Percentiles rank a stretch among this genome's conserved stretches.
Evolutionary conservation across 495 filamentous ascomycete species (phyloP).

Genomic region (Penicillium pancosmium): DNA sequence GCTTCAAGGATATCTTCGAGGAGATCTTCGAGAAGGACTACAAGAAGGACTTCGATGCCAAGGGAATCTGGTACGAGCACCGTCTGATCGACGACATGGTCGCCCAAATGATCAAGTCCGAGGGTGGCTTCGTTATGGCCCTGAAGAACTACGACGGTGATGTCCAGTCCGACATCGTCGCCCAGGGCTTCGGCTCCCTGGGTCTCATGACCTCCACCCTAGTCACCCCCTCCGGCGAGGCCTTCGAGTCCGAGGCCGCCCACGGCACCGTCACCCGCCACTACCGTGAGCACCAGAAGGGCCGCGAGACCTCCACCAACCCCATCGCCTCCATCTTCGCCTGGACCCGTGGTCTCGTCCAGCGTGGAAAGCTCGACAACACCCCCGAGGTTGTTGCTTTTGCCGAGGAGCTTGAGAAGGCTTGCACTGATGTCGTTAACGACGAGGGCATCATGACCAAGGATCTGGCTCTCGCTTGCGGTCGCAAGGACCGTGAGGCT

Average conservation of each 20-base stretch:
- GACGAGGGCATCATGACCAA: conserved; percentile 97
- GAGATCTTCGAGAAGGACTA: conserved; percentile 89
- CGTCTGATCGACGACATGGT: conserved; percentile 99
- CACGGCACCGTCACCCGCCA: conserved; percentile 98
- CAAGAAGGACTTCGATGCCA: conserved; percentile 83
- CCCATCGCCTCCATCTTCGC: conserved; percentile 98
- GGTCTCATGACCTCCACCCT: conserved; percentile 98
- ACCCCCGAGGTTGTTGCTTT: conserved; percentile 88
- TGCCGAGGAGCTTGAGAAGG: conserved; percentile 87
- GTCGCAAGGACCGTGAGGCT: conserved; percentile 75
- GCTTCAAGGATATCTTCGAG: conserved; percentile 99
- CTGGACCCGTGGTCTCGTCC: conserved; percentile 93
- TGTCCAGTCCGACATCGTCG: conserved; percentile 97
- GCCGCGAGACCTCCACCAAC: conserved; percentile 95
- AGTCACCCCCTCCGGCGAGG: conserved; percentile 91
- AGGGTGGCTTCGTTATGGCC: conserved; percentile 93
- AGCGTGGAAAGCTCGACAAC: conserved; percentile 86
- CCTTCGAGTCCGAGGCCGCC: conserved; percentile 96
- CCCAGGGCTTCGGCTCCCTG: conserved; percentile 96
- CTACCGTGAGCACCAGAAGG: conserved; percentile 98
- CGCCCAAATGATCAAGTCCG: conserved; percentile 98
- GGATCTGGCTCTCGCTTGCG: conserved; percentile 89
- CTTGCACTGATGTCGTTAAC: conserved; percentile 93
- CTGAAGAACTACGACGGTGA: conserved; percentile 99
- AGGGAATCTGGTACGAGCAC: conserved; percentile 98